These are phyloP conservation scores for Amoebophrya sp. DNA, from an alignment of 169 alveolate genomes.

Conservation along the genomic window DNA sequence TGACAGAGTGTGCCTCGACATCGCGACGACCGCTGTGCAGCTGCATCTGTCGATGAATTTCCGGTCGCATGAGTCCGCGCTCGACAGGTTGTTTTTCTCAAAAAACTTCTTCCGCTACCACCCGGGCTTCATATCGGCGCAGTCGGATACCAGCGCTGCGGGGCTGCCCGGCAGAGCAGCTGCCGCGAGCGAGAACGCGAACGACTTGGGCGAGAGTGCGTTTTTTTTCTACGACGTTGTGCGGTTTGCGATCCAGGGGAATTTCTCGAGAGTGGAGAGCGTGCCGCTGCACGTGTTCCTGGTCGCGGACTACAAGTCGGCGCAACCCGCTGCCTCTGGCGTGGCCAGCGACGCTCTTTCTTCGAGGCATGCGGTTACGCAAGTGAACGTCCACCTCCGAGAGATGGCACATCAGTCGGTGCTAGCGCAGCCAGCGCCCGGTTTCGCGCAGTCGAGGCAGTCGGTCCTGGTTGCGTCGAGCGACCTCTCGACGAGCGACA, in stretches of 20 bases:
- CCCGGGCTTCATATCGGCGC: not conserved
- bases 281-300: not conserved
- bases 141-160: not conserved
- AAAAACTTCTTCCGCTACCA: not conserved
- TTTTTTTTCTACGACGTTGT: not conserved
- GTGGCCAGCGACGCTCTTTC: not conserved
- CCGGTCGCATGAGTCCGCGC: not conserved
- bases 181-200: not conserved
- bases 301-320: not conserved
- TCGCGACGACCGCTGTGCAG: not conserved
- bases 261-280: not conserved
- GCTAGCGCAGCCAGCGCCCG: not conserved
- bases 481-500: not conserved
- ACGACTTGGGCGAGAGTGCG: not conserved
- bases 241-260: not conserved
- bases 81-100: not conserved
- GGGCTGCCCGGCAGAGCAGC: not conserved
- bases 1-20: not conserved
- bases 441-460: not conserved
- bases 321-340: not conserved
- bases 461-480: not conserved
- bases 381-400: not conserved
- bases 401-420: not conserved
- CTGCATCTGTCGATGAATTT: not conserved
- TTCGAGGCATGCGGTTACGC: not conserved